Evolutionary conservation across 2,329 filamentous ascomycete genomes (phyloP).

Genomic region (Aspergillus sp.): DNA sequence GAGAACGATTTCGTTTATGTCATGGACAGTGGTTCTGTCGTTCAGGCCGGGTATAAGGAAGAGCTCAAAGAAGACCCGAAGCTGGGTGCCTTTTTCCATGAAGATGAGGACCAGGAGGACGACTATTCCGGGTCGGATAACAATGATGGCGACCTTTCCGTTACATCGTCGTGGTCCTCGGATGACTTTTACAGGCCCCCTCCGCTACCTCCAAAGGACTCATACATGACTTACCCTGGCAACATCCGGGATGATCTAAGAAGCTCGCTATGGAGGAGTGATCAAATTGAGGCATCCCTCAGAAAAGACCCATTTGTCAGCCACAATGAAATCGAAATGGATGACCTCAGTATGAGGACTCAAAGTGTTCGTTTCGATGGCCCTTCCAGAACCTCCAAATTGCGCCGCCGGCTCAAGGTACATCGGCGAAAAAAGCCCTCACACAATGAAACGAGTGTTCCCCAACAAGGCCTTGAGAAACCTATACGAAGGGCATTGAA

Average conservation of each 20-base stretch:
- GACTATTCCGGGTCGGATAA: background rate
- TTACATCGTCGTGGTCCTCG: background rate
- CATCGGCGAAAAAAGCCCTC: background rate
- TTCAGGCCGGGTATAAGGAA: slow-evolving; percentile 66
- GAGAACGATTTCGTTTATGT: slow-evolving; percentile 76
- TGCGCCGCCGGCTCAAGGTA: background rate
- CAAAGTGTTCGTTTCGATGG: background rate
- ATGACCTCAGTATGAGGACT: background rate
- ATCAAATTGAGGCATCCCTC: background rate
- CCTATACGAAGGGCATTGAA: slow-evolving; percentile 57
- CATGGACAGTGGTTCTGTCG: slow-evolving; percentile 66
- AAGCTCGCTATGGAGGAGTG: background rate
- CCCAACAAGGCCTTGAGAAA: background rate
- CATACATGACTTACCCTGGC: background rate
- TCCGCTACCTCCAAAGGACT: background rate
- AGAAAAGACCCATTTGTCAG: background rate
- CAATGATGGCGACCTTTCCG: background rate
- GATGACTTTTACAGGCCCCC: background rate
- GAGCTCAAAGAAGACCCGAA: slow-evolving; percentile 45
- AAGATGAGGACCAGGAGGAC: background rate
- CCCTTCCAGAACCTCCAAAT: background rate
- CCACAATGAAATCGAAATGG: background rate
- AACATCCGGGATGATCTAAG: background rate
- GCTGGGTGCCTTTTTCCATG: slow-evolving; percentile 17
- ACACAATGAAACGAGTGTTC: background rate